Base-by-base conservation (phyloP, 208 protist genomes). In the Borovskyia barvae region DNA sequence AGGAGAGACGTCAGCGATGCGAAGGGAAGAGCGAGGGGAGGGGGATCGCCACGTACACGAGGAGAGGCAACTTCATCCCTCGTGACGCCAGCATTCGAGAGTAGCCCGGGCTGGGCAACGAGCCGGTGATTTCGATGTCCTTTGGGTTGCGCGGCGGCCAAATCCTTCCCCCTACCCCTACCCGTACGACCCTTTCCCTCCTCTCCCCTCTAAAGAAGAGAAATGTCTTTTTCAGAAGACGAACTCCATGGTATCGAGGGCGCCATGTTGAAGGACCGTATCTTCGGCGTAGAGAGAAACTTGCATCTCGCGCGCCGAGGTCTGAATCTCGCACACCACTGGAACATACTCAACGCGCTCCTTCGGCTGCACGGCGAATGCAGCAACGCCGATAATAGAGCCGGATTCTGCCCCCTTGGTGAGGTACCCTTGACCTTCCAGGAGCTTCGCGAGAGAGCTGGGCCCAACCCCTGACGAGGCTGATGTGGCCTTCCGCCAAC, bases 331-430 rank as follows among this genome's bases (percentile, higher is more conserved):
- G 53, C 82, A 87, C 35, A 75, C 59, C 3, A 88, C 58, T 0
- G 80, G 81, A n/a, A 57, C 53, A 61, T 84, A 92, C 14, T 75
- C 72, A 3, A 82, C 51, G 17, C 65, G 69, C n/a, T 81, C 82
- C 50, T 81, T 76, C 14, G 72, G 69, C 59, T 88, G 79, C 5
- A 78, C 69, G 8, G 86, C 77, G 50, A 83, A 82, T 6, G 86
- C 86, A 20, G 80, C 86, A 41, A 90, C 62, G 32, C 67, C 85
- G 30, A 77, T 56, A 35, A 77, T 49, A 2, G 50, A 43, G 14
- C 63, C 71, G 58, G 41, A 24, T 7, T 47, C 29, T 9, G 61
- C 68, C 11, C 39, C 26, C 25, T 42, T 46, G 32, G 32, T 15
- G 14, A 54, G 43, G 28, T 62, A 65, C 0, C 69, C 69, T 28